A percentile compares a stretch with the other conserved stretches of the same genome.
Conservation (phyloP, 768 basidiomycete genomes). For the Psilocybe sp. region DNA sequence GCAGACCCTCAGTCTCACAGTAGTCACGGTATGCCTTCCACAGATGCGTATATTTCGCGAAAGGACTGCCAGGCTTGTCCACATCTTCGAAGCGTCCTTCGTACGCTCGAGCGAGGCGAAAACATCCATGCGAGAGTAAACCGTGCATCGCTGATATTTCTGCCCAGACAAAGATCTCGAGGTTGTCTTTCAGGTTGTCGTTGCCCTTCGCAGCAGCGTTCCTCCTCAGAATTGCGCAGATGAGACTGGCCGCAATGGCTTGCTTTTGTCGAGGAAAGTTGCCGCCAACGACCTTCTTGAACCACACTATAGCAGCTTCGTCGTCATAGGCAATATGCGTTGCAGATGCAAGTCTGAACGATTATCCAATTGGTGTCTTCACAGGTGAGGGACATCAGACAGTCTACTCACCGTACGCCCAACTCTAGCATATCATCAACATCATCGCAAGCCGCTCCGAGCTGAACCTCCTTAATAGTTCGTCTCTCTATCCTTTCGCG, state of each 20-base stretch:
- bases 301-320: constrained; percentile 4
- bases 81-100: neutral
- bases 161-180: constrained; percentile 3
- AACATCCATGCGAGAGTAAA: constrained; percentile 2
- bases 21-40: constrained; percentile 6
- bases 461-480: no score
- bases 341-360: no score
- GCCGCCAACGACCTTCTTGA: constrained; percentile 1
- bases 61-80: neutral
- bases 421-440: no score
- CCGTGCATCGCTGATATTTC: constrained; percentile 5
- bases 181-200: neutral
- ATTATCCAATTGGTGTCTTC: no score
- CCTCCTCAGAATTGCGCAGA: constrained; percentile 3
- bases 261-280: neutral
- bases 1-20: constrained; percentile 6
- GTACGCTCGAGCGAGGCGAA: constrained; percentile 3
- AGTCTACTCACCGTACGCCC: no score
- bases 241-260: constrained; percentile 8
- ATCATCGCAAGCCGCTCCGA: no score
- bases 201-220: neutral
- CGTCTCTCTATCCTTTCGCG: no score
- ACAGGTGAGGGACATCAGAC: no score
- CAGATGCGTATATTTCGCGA: constrained; percentile 2
- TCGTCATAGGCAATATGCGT: neutral